Evolutionary conservation across 331 rosid genomes (phyloP).

Genomic region (Malus hybrid): DNA sequence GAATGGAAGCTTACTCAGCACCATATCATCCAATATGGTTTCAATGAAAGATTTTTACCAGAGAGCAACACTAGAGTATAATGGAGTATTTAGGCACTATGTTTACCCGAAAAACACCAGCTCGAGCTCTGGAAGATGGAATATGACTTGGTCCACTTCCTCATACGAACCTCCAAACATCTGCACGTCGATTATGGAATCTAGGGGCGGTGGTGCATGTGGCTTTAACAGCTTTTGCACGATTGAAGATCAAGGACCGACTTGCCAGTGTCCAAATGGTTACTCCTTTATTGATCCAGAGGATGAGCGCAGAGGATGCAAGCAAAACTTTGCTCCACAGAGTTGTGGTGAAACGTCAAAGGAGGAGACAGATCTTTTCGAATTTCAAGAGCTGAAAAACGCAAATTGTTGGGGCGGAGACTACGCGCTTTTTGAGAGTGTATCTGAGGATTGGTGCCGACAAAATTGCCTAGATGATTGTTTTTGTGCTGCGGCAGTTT

Average conservation of each 20-base stretch:
- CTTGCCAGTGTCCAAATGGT: constrained; percentile 3
- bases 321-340: neutral
- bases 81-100: constrained; percentile 8
- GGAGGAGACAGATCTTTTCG: neutral
- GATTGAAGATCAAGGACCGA: neutral
- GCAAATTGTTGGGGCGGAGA: neutral
- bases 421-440: neutral
- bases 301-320: constrained; percentile 11
- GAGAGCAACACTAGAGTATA: neutral
- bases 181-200: neutral
- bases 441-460: constrained; percentile 3
- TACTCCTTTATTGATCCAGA: constrained; percentile 12
- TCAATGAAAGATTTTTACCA: neutral
- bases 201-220: neutral
- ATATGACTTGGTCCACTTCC: neutral
- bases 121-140: too few relatives aligned
- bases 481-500: neutral
- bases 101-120: neutral
- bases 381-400: neutral
- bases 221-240: constrained; percentile 12
- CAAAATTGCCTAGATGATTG: constrained; percentile 4
- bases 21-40: neutral
- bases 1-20: neutral
- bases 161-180: neutral
- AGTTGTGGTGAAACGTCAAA: neutral